phyloP scores from a whole-genome alignment of 2,329 filamentous ascomycete species.

The Epicoccum sorghinum region DNA sequence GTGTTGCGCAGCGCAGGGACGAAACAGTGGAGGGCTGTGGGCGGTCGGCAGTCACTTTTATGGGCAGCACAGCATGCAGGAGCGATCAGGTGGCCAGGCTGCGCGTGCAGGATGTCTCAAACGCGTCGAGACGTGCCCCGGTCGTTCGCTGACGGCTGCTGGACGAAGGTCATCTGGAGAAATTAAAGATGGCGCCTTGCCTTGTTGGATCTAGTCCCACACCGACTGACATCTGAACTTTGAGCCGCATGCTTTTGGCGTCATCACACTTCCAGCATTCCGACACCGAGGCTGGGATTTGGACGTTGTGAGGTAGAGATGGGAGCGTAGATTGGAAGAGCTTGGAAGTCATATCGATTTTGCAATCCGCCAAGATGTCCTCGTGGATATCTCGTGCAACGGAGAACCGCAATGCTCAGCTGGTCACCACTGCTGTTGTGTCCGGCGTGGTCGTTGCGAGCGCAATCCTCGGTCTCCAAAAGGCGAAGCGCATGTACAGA shows the following conservation, averaged over 20 bases:
- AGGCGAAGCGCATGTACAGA: constrained; percentile 60
- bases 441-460: constrained; percentile 57
- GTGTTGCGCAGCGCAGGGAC: not conserved
- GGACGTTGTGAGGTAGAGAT: not conserved
- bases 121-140: constrained; percentile 42
- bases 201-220: constrained; percentile 10
- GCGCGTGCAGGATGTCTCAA: constrained; percentile 46
- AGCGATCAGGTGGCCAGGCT: constrained; percentile 36
- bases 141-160: constrained; percentile 13
- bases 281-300: not conserved
- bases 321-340: not conserved
- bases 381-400: constrained; percentile 54
- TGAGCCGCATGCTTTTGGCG: constrained; percentile 7
- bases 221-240: constrained; percentile 13
- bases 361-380: constrained; percentile 45
- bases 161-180: constrained; percentile 14
- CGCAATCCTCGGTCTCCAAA: constrained; percentile 64
- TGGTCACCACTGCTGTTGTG: constrained; percentile 72
- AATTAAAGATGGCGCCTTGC: constrained; percentile 9
- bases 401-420: constrained; percentile 61
- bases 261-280: not conserved
- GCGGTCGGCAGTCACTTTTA: constrained; percentile 20
- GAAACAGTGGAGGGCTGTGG: constrained; percentile 1
- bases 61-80: constrained; percentile 12
- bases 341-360: not conserved